Percentiles rank a stretch among this genome's conserved stretches.
Conservation (phyloP, 129 eudicot genomes). For the Sambucus nigra region DNA sequence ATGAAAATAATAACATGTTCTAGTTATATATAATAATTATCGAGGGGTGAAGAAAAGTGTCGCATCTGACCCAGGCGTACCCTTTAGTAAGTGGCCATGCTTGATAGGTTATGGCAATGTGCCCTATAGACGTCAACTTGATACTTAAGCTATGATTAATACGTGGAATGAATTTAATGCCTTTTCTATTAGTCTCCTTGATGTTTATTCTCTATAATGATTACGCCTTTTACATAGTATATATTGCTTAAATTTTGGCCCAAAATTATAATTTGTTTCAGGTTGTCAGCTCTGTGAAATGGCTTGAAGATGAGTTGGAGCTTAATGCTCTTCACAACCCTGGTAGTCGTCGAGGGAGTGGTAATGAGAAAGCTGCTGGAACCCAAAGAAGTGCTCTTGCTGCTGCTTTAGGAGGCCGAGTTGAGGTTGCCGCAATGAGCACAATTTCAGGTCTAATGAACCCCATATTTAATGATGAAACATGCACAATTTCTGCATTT, state of each 20-base stretch:
- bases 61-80: neutral
- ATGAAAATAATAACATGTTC: neutral
- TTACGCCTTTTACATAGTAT: neutral
- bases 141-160: too few relatives aligned
- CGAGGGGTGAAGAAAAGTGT: neutral
- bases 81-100: neutral
- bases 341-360: conserved; percentile 88
- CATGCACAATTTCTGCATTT: neutral
- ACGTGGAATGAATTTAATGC: neutral
- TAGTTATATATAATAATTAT: neutral
- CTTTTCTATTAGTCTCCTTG: neutral
- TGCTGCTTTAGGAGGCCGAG: conserved; percentile 94
- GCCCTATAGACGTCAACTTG: too few relatives aligned
- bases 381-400: conserved; percentile 92
- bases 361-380: conserved; percentile 95
- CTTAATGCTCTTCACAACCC: conserved; percentile 99
- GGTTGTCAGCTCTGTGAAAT: conserved; percentile 99
- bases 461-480: neutral
- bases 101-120: too few relatives aligned
- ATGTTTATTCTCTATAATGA: neutral
- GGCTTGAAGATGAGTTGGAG: conserved; percentile 99
- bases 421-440: conserved; percentile 90
- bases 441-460: conserved; percentile 69
- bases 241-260: neutral
- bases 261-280: conserved; percentile 11